phyloP scores from a whole-genome alignment of 2,329 filamentous ascomycete species.

The Trichophaea hybrida region DNA sequence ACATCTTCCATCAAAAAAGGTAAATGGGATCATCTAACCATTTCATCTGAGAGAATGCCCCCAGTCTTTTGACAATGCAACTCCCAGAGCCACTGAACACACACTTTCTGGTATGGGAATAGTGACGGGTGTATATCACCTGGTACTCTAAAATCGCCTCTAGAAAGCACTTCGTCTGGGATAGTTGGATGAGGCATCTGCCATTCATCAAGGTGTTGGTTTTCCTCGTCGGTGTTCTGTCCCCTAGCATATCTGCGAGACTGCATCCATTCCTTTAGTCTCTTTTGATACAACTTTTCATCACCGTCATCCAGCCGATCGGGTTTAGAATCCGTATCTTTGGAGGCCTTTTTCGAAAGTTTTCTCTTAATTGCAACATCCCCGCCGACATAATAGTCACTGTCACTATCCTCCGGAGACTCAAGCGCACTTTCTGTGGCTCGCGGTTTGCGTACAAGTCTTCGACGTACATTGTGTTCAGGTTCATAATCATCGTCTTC shows the following conservation, averaged over 20 bases:
- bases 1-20: too few species aligned
- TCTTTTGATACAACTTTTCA: conserved; percentile 60
- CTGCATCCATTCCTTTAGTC: conserved; percentile 61
- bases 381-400: conserved; percentile 7
- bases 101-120: conserved; percentile 94
- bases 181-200: conserved; percentile 73
- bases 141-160: conserved; percentile 57
- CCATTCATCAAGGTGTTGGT: conserved; percentile 51
- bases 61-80: conserved; percentile 79
- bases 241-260: conserved; percentile 47
- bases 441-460: not conserved
- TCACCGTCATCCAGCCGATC: conserved; percentile 66
- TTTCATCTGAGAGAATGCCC: conserved; percentile 92
- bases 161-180: conserved; percentile 59
- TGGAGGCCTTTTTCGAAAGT: conserved; percentile 30
- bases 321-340: conserved; percentile 38
- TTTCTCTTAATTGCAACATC: conserved; percentile 25
- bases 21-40: conserved; percentile 44
- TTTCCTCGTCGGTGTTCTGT: conserved; percentile 31
- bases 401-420: not conserved
- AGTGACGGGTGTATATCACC: conserved; percentile 86
- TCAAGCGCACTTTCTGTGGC: not conserved
- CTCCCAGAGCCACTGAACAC: conserved; percentile 91
- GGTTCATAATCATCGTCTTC: conserved; percentile 23
- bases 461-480: conserved; percentile 23